A percentile compares a stretch with the other conserved stretches of the same genome.
Conservation (phyloP, 2,329 filamentous ascomycete species). For the Zelopaecilomyces penicillatus region DNA sequence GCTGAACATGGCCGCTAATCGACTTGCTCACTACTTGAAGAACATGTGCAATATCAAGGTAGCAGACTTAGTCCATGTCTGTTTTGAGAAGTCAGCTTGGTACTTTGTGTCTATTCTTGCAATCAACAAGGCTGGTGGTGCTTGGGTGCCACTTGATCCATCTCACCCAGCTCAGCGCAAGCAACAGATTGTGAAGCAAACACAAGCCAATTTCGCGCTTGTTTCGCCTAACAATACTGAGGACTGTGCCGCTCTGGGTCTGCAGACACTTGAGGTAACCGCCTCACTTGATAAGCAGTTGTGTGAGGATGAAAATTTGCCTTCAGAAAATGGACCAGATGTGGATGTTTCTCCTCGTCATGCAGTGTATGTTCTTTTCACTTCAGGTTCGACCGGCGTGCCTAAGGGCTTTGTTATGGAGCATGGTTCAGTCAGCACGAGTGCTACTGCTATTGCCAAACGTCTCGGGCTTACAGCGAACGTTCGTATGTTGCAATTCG, state of each 20-base stretch:
- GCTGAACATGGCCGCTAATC: slow-evolving; percentile 13
- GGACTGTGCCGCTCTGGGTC: background rate
- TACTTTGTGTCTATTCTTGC: slow-evolving; percentile 13
- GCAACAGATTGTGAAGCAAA: slow-evolving; percentile 3
- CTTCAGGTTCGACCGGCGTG: slow-evolving; percentile 48
- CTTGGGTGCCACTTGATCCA: slow-evolving; percentile 9
- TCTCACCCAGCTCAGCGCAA: slow-evolving; percentile 7
- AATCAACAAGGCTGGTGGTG: slow-evolving; percentile 11
- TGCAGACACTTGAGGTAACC: too few species aligned
- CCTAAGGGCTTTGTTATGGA: slow-evolving; percentile 45
- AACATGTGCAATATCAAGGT: slow-evolving; percentile 8
- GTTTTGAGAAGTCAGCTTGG: slow-evolving; percentile 12
- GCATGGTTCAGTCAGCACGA: background rate
- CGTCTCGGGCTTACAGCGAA: background rate
- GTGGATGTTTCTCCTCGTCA: too few species aligned
- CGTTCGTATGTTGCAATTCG: background rate
- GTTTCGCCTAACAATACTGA: background rate
- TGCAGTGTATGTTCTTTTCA: slow-evolving; percentile 38
- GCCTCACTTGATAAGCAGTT: too few species aligned
- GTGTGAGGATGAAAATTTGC: too few species aligned
- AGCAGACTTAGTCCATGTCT: slow-evolving; percentile 4
- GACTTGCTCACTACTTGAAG: slow-evolving; percentile 9
- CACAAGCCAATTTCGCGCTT: slow-evolving; percentile 1
- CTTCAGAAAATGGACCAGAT: too few species aligned
- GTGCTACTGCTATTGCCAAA: background rate